Evolutionary conservation across 768 basidiomycete species (phyloP), one percentile per base, ranked within the genome.

Genomic region (Serendipita sp.): DNA sequence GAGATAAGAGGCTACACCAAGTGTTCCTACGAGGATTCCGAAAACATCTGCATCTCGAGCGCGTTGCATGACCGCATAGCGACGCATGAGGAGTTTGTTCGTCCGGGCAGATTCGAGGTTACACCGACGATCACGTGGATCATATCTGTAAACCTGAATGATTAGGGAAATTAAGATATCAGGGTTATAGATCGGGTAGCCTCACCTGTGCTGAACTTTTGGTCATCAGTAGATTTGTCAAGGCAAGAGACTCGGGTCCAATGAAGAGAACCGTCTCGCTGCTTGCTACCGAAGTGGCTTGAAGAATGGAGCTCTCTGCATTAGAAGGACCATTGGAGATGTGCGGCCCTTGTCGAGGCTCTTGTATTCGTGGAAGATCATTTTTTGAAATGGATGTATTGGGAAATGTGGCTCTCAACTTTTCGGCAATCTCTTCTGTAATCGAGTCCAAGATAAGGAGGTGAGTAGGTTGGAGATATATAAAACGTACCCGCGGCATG

Each of bases 11-110:
- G 88, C 88, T 35, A 96, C 87, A 48, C 94, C 93, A 13, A 98
- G 81, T 1, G 94, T 96, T 10, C 93, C 94, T 1, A 98, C 88
- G 2, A 98, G 83, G 51, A 98, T 92, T 0, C 94, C 96, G 68
- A 96, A 90, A 0, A 97, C 89, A 69, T 97, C 93, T 0, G 93
- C 88, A 68, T 93, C 88, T 48, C 90, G 81, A 2, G 95, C 92
- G 69, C 84, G 86, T 71, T 95, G 93, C 3, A 98, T 82, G 0
- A 81, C 77, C 1, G 85, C 88, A 67, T 97, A 96, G 13, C 96
- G 84, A 0, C 90, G 83, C 87, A 94, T 94, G 13, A 97, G 81
- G 3, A 96, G 75, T 63, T 79, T 83, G 69, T 95, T 95, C 3
- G 91, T 88, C 30, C 80, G 78, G 0, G 73, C 73, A 0, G 88